Evolutionary conservation across 352 stramenopile genomes (phyloP).

Genomic region (Phytophthora melonis): DNA sequence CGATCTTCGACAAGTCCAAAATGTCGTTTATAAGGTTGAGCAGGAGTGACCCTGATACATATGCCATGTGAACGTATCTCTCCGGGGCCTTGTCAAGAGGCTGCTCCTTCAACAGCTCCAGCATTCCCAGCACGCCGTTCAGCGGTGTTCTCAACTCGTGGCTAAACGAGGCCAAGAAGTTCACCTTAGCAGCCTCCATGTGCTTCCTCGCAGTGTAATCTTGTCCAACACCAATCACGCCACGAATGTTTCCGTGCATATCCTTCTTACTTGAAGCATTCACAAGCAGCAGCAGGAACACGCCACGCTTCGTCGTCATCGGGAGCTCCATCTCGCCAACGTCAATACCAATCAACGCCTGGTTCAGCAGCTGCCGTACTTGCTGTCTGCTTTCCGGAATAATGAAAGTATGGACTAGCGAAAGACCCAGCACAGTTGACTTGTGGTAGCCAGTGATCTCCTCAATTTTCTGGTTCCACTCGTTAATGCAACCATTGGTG

Average conservation of each 20-base stretch:
- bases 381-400: slow-evolving; percentile 73
- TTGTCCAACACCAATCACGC: slow-evolving; percentile 93
- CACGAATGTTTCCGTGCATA: slow-evolving; percentile 92
- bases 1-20: slow-evolving; percentile 93
- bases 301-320: slow-evolving; percentile 81
- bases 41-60: slow-evolving; percentile 86
- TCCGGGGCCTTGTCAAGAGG: slow-evolving; percentile 71
- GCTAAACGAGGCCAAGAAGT: slow-evolving; percentile 89
- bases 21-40: slow-evolving; percentile 94
- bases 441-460: slow-evolving; percentile 88
- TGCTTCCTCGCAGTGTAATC: slow-evolving; percentile 92
- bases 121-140: slow-evolving; percentile 86
- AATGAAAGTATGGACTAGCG: slow-evolving; percentile 84
- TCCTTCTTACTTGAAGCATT: slow-evolving; percentile 92
- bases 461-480: slow-evolving; percentile 91
- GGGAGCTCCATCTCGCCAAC: slow-evolving; percentile 91
- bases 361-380: slow-evolving; percentile 78
- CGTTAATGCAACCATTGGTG: slow-evolving; percentile 83
- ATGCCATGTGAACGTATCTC: slow-evolving; percentile 88
- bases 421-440: slow-evolving; percentile 70
- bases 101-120: slow-evolving; percentile 84
- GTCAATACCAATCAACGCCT: slow-evolving; percentile 85
- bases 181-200: slow-evolving; percentile 88
- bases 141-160: slow-evolving; percentile 85
- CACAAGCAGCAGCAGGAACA: slow-evolving; percentile 76